phyloP scores from a whole-genome alignment of 1,284 basidiomycete genomes.

The Fistulina hepatica region DNA sequence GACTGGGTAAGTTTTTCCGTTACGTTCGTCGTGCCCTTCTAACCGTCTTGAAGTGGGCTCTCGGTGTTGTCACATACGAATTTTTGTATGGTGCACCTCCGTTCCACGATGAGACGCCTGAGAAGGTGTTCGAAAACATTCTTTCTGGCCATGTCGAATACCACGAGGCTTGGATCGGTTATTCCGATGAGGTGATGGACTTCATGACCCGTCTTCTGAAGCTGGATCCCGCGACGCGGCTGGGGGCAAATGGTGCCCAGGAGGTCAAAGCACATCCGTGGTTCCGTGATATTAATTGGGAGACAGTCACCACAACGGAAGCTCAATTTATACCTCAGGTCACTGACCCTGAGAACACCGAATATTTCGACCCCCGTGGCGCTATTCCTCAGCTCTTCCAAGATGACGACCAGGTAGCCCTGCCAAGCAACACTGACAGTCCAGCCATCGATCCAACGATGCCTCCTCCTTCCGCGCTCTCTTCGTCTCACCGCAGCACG shows the following conservation, averaged over 20 bases:
- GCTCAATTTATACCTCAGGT: constrained; percentile 96
- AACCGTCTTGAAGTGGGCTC: constrained; percentile 65
- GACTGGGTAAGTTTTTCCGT: constrained; percentile 68
- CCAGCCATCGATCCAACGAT: constrained; percentile 29
- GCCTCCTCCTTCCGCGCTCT: constrained; percentile 38
- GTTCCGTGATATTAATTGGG: constrained; percentile 89
- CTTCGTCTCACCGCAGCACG: constrained; percentile 33
- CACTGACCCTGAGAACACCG: constrained; percentile 93
- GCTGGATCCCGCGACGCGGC: constrained; percentile 67
- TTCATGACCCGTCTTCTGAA: constrained; percentile 88
- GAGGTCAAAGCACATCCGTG: constrained; percentile 93
- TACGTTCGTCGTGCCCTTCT: constrained; percentile 3
- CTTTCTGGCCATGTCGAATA: constrained; percentile 93
- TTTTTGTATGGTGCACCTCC: constrained; percentile 96
- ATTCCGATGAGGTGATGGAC: constrained; percentile 80
- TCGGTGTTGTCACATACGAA: constrained; percentile 97
- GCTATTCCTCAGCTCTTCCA: constrained; percentile 83
- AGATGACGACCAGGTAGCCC: constrained; percentile 59
- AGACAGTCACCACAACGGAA: constrained; percentile 76
- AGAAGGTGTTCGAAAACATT: constrained; percentile 98
- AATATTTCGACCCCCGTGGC: constrained; percentile 97
- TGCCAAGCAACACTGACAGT: constrained; percentile 39
- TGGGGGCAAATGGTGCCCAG: constrained; percentile 82
- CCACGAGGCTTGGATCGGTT: constrained; percentile 89
- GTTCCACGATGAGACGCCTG: constrained; percentile 94